phyloP scores from a whole-genome alignment of 177 flowering plant species.

The Vitis hybrid region DNA sequence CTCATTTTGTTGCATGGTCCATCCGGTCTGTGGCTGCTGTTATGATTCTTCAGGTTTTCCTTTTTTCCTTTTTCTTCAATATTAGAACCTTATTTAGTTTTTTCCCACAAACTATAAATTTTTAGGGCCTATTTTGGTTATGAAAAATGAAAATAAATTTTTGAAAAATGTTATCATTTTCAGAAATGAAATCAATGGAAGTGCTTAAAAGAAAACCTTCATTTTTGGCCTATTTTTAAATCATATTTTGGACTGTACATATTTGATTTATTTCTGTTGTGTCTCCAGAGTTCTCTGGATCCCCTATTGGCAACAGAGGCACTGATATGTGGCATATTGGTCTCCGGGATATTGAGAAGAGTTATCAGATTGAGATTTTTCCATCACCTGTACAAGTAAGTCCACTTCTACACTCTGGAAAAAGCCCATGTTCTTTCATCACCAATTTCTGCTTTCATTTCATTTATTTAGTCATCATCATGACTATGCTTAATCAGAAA shows the following conservation, averaged over 20 bases:
- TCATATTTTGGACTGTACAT: neutral
- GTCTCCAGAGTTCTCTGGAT: constrained; percentile 70
- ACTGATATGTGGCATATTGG: constrained; percentile 48
- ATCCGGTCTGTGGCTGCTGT: constrained; percentile 61
- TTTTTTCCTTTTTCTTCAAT: neutral
- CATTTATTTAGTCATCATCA: neutral
- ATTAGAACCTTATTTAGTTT: neutral
- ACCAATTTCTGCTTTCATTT: neutral
- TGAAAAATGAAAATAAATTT: too few species aligned
- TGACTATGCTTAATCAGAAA: neutral
- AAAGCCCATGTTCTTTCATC: neutral
- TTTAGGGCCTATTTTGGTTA: too few species aligned
- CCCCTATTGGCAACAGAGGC: constrained; percentile 63
- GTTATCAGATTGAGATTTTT: constrained; percentile 30
- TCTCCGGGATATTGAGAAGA: constrained; percentile 43
- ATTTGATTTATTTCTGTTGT: constrained; percentile 9
- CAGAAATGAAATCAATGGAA: too few species aligned
- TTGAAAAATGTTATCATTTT: too few species aligned
- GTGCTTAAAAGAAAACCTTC: too few species aligned
- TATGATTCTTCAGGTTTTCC: constrained; percentile 74
- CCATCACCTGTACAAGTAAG: constrained; percentile 48
- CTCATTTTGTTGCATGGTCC: constrained; percentile 74
- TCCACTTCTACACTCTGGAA: neutral
- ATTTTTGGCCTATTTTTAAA: too few species aligned
- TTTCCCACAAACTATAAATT: neutral